Evolutionary conservation across 1,284 basidiomycete species (phyloP).

Genomic region (Cerrena zonata): DNA sequence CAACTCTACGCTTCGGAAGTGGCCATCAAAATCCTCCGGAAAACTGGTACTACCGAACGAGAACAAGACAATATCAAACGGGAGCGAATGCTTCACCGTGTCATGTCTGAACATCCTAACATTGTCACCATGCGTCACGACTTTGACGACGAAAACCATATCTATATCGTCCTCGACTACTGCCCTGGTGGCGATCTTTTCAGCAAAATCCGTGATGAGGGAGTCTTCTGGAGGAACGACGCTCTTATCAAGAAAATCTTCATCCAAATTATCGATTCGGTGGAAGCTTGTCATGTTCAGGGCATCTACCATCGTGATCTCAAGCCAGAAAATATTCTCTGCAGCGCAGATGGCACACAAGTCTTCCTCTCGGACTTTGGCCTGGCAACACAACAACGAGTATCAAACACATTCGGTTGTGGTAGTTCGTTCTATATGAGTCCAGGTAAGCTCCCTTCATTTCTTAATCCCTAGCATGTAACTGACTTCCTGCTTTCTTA

Average conservation of each 20-base stretch:
- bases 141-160: conserved; percentile 48
- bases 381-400: conserved; percentile 50
- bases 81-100: conserved; percentile 42
- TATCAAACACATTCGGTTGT: conserved; percentile 46
- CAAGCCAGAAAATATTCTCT: conserved; percentile 75
- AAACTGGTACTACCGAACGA: conserved; percentile 12
- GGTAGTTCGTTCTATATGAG: conserved; percentile 55
- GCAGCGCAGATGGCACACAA: conserved; percentile 38
- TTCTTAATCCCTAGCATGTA: not conserved
- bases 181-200: conserved; percentile 63
- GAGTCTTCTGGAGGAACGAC: conserved; percentile 45
- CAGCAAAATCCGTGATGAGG: conserved; percentile 49
- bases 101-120: conserved; percentile 53
- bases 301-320: conserved; percentile 69
- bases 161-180: conserved; percentile 62
- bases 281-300: conserved; percentile 53
- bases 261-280: conserved; percentile 58
- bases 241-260: conserved; percentile 46
- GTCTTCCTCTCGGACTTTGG: conserved; percentile 68
- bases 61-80: conserved; percentile 13
- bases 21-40: conserved; percentile 27
- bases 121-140: conserved; percentile 56
- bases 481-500: conserved; percentile 7
- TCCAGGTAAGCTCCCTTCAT: conserved; percentile 36
- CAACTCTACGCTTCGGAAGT: conserved; percentile 7